Conservation (phyloP, 768 basidiomycete genomes). For the Lanmaoa rubissima region DNA sequence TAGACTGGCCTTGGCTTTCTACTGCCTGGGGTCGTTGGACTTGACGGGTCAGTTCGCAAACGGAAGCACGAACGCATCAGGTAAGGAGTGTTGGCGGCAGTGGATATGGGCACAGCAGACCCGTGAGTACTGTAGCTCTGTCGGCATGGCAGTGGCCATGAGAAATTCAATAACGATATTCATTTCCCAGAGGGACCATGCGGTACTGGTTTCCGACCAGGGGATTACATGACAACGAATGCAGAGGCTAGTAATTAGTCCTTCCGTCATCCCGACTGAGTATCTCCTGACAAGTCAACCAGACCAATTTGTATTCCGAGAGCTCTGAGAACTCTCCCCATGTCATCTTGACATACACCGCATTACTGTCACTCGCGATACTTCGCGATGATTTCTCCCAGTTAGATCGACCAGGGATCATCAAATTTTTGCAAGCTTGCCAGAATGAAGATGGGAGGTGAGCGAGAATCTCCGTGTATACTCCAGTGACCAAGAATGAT, state of each 20-base stretch:
- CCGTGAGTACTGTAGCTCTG: slow-evolving; percentile 36
- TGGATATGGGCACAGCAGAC: slow-evolving; percentile 93
- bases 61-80: slow-evolving; percentile 43
- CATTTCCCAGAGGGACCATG: slow-evolving; percentile 46
- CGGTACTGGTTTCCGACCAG: slow-evolving; percentile 73
- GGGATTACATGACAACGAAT: slow-evolving; percentile 61
- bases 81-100: slow-evolving; percentile 63
- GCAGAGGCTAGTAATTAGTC: slow-evolving; percentile 14
- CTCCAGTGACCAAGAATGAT: slow-evolving; percentile 1
- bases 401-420: slow-evolving; percentile 68
- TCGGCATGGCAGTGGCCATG: neutral
- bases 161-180: neutral
- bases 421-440: slow-evolving; percentile 64
- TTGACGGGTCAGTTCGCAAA: slow-evolving; percentile 51
- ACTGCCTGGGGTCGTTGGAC: slow-evolving; percentile 84
- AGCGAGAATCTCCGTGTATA: slow-evolving; percentile 12
- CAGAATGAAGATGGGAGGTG: slow-evolving; percentile 86
- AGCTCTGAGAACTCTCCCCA: slow-evolving; percentile 66
- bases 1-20: slow-evolving; percentile 86
- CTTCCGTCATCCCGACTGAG: neutral
- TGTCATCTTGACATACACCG: slow-evolving; percentile 93
- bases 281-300: slow-evolving; percentile 13
- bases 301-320: slow-evolving; percentile 40
- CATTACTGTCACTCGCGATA: slow-evolving; percentile 77
- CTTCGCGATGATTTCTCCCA: slow-evolving; percentile 80